These are phyloP conservation scores for Bipolaris victoriae DNA, from an alignment of 2,329 filamentous ascomycete species.

Conservation along the genomic window DNA sequence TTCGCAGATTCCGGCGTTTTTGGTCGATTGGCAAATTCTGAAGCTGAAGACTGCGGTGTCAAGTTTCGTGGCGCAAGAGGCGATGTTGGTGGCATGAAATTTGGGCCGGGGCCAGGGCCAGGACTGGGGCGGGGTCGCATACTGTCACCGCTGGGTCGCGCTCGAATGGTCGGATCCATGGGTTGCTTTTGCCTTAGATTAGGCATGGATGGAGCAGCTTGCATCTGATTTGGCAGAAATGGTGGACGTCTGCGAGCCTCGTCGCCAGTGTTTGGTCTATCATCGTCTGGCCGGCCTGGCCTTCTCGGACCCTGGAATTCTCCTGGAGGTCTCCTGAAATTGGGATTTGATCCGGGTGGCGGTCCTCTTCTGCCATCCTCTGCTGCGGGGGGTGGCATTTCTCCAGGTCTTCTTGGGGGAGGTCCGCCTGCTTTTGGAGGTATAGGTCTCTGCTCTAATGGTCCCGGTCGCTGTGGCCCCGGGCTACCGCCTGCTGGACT, in stretches of 20 bases:
- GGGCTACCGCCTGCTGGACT: conserved; percentile 18
- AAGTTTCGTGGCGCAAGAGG: conserved; percentile 43
- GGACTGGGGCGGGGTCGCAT: conserved; percentile 40
- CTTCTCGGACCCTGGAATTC: conserved; percentile 28
- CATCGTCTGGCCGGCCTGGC: conserved; percentile 29
- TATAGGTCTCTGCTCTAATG: conserved; percentile 26
- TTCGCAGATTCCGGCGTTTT: conserved; percentile 42
- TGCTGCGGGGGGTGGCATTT: conserved; percentile 15
- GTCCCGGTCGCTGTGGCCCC: conserved; percentile 20
- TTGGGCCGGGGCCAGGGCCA: conserved; percentile 40
- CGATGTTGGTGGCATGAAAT: conserved; percentile 36
- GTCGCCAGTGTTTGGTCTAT: conserved; percentile 39
- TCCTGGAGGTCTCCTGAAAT: conserved; percentile 33
- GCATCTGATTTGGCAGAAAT: conserved; percentile 26
- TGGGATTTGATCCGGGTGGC: conserved; percentile 22
- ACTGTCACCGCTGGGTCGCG: conserved; percentile 45
- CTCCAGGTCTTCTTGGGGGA: conserved; percentile 31
- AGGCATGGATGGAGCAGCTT: conserved; percentile 35
- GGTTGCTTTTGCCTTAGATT: conserved; percentile 41
- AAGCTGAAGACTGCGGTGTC: conserved; percentile 50
- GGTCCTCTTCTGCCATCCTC: conserved; percentile 27
- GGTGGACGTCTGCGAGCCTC: conserved; percentile 37
- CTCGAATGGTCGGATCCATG: conserved; percentile 44
- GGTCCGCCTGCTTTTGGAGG: conserved; percentile 32
- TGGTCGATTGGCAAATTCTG: conserved; percentile 44